Evolutionary conservation across 1,284 basidiomycete species (phyloP).

Genomic region (Cryptococcus sp.): DNA sequence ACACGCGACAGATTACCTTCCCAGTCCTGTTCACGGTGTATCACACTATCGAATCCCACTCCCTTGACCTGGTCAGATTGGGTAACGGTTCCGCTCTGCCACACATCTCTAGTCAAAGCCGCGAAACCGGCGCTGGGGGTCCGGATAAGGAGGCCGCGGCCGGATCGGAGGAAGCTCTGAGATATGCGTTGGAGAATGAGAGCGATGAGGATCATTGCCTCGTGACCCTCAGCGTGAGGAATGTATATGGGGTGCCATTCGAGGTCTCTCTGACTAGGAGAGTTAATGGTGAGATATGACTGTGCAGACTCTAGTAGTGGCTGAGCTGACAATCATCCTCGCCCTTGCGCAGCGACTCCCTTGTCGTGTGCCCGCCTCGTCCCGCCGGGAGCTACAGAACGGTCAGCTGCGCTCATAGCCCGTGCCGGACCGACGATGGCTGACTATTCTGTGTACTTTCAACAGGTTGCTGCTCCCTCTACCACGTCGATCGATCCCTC

Average conservation of each 20-base stretch:
- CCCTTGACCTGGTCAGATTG: slow-evolving; percentile 69
- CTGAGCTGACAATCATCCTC: neutral
- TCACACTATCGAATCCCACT: slow-evolving; percentile 81
- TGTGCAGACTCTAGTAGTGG: neutral
- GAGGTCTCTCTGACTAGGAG: slow-evolving; percentile 73
- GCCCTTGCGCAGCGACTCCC: neutral
- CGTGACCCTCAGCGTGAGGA: slow-evolving; percentile 81
- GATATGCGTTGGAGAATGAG: slow-evolving; percentile 52
- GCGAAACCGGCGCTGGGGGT: neutral
- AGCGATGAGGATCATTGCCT: slow-evolving; percentile 74
- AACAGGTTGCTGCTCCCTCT: slow-evolving; percentile 76
- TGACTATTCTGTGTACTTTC: neutral
- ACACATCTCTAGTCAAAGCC: neutral
- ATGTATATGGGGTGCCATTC: slow-evolving; percentile 85
- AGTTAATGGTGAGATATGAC: slow-evolving; percentile 45
- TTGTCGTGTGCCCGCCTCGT: slow-evolving; percentile 60
- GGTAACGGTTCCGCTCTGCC: neutral
- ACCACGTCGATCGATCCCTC: slow-evolving; percentile 65
- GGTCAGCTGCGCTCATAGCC: slow-evolving; percentile 57
- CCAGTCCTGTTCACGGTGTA: slow-evolving; percentile 89
- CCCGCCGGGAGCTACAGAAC: slow-evolving; percentile 78
- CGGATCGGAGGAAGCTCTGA: slow-evolving; percentile 36
- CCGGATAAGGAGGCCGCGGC: neutral
- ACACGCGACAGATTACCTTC: slow-evolving; percentile 78
- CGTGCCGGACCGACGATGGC: neutral